Conservation (phyloP, 495 filamentous ascomycete species). For the Trichoderma erinaceum region DNA sequence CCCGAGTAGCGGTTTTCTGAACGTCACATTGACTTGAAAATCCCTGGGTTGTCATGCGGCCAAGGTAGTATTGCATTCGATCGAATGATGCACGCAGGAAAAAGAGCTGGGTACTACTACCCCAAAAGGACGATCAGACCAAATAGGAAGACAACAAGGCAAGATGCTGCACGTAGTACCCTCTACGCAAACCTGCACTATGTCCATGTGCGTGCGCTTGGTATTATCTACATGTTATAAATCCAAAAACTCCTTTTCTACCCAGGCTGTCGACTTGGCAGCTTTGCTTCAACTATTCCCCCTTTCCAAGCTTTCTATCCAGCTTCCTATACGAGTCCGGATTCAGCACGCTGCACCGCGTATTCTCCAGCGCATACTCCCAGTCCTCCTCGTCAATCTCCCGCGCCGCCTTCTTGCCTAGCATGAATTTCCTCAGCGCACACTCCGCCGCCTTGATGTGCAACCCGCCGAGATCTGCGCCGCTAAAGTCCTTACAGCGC, state of each 20-base stretch:
- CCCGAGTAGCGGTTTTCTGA: neutral
- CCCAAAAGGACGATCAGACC: no score
- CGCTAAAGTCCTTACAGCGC: slow-evolving; percentile 77
- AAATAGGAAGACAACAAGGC: neutral
- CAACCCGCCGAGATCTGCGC: slow-evolving; percentile 79
- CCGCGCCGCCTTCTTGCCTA: slow-evolving; percentile 21
- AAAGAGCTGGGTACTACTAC: no score
- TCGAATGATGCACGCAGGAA: neutral
- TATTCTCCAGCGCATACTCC: slow-evolving; percentile 59
- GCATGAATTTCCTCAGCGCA: slow-evolving; percentile 26
- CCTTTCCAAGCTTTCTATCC: slow-evolving; percentile 6
- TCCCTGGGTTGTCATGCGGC: neutral
- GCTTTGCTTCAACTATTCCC: neutral
- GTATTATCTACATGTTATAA: neutral
- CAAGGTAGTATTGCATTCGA: neutral
- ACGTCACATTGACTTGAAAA: neutral
- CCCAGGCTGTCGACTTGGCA: neutral
- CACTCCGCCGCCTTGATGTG: slow-evolving; percentile 65
- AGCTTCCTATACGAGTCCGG: slow-evolving; percentile 23
- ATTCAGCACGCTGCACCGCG: slow-evolving; percentile 76
- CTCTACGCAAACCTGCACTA: neutral
- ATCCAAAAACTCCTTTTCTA: neutral
- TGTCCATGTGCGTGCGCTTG: neutral
- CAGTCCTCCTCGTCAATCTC: slow-evolving; percentile 70
- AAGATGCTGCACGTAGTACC: neutral